Base-by-base conservation (phyloP, 1,284 basidiomycete species). In the Crepidotus sp. region DNA sequence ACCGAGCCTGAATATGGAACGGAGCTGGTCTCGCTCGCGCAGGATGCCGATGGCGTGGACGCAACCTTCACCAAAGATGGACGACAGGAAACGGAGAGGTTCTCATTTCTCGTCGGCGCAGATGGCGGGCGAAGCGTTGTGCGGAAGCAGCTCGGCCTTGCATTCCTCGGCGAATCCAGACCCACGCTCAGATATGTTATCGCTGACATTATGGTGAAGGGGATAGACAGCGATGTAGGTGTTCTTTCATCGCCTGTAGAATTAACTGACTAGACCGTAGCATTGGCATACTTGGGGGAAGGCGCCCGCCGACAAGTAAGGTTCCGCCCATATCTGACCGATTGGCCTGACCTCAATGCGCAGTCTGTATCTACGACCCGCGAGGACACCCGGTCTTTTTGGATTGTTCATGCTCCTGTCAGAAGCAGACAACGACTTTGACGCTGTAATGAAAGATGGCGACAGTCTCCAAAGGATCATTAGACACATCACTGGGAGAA, bases 321-420 rank as follows among this genome's bases (percentile, higher is more conserved):
- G 4, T 3, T 22, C 21, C 21, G 3, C 21, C 6, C 6, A 4
- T 22, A 22, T 22, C 4, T 22, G 21, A n/a, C 6, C 4, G 21
- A 6, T 22, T 22, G 21, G 4, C 21, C 21, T 22, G 21, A 22
- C 21, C 21, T 22, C 21, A 6, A 6, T 22, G 21, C 21, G 2
- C 24, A 55, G 50, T 21, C 40, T 50, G n/a, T 47, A 38, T 36
- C 40, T 56, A 18, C 54, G 52, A 4, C 49, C 49, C n/a, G 49
- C 52, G 2, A 46, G 49, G 29, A 36, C 33, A 2, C 49, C 50
- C 1, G 53, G 55, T 17, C 55, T 61, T 4, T 59, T 55, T 44
- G 57, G 52, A 15, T 49, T 60, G 29, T 32, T 61, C 1, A 24
- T 36, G 5, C 6, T 3, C 13, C 11, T 9, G 19, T 13, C 21